Evolutionary conservation across 306 rosid genomes (phyloP), one percentile per base, ranked within the genome.

Genomic region (Abrus precatorius): DNA sequence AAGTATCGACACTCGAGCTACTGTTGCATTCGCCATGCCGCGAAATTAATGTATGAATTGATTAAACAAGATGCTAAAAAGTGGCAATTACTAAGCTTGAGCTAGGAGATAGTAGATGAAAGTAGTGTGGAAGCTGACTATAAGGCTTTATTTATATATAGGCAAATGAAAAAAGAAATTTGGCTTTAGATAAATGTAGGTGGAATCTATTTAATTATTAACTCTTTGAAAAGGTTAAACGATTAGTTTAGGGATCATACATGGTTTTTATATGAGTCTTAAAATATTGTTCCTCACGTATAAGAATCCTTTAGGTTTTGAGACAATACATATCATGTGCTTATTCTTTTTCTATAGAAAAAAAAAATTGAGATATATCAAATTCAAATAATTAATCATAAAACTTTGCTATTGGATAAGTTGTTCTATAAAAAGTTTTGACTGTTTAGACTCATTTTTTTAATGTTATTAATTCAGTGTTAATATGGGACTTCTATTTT

Each of bases 11-110:
- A 77, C 32, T 36, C 47, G 7, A 5, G 38, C 40, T 41, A 50
- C 6, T 20, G 27, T 50, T 66, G 41, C 14, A 14, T 29, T 81
- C n/a, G 60, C 73, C 89, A 82, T 87, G 66, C n/a, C 4, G n/a
- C 29, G 47, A 60, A 29, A 62, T 27, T 7, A 9, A 32, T 5
- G 11, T 73, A 12, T 34, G 40, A 50, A 49, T 34, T 34, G 8
- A 68, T 57, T 44, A 36, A 82, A 38, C 40, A 75, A 49, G 29
- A 33, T 7, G 47, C 36, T 56, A 11, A 2, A 32, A 33, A 53
- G 27, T 40, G n/a, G 7, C 5, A 52, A 29, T 6, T 9, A 69
- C 28, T 9, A 20, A 73, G 41, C 29, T 75, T 11, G 14, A 59
- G 30, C 50, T 68, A 43, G 11, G 52, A 40, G 33, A 14, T 29